Evolutionary conservation across 345 rosid species (phyloP).

Genomic region (Eucalyptus albens): DNA sequence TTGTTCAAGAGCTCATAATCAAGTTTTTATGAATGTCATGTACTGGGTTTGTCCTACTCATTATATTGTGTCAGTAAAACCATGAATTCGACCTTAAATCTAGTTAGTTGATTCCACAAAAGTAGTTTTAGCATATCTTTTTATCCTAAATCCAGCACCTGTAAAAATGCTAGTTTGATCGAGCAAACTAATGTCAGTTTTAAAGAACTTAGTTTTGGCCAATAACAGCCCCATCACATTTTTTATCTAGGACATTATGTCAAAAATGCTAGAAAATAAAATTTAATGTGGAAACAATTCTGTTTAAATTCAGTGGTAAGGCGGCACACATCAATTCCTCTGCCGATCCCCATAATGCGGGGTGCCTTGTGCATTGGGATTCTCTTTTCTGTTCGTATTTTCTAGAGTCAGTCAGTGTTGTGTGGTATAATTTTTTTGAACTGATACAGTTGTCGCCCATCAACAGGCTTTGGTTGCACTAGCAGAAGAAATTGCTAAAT

Average conservation of each 20-base stretch:
- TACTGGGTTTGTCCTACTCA: background rate
- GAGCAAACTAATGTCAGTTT: background rate
- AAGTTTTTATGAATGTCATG: background rate
- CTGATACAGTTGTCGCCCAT: background rate
- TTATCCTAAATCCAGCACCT: background rate
- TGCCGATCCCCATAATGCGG: background rate
- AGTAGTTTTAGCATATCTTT: background rate
- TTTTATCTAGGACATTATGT: background rate
- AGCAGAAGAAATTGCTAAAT: slow-evolving; percentile 68
- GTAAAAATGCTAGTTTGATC: background rate
- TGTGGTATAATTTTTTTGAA: background rate
- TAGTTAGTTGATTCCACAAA: background rate
- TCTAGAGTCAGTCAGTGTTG: background rate
- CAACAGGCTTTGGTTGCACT: slow-evolving; percentile 49
- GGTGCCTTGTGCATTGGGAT: background rate
- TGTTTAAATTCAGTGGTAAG: background rate
- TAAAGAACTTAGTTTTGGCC: background rate
- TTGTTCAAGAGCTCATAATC: background rate
- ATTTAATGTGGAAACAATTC: background rate
- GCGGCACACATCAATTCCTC: background rate
- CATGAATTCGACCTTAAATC: background rate
- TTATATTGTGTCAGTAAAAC: background rate
- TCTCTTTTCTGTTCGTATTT: background rate
- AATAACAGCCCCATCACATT: background rate
- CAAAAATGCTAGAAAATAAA: background rate